Percentiles rank a stretch among this genome's conserved stretches.
Evolutionary conservation across 177 flowering plant genomes (phyloP).

Genomic region (Vitis hybrid): DNA sequence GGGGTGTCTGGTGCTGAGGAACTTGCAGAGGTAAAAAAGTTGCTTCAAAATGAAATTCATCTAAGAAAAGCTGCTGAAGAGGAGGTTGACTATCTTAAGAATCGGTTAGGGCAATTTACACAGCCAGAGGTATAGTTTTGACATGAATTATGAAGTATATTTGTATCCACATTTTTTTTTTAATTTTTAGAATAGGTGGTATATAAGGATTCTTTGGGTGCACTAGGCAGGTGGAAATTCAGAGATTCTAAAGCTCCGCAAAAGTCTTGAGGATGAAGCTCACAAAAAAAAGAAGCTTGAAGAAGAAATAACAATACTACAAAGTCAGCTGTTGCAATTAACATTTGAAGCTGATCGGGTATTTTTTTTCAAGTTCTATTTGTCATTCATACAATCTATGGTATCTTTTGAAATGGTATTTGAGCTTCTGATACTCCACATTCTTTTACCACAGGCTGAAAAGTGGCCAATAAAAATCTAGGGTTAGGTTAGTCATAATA

Average conservation of each 20-base stretch:
- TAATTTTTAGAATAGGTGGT: background rate
- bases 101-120: constrained; percentile 48
- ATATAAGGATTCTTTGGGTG: constrained; percentile 16
- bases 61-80: constrained; percentile 77
- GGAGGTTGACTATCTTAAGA: constrained; percentile 58
- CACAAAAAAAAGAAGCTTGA: constrained; percentile 76
- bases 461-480: background rate
- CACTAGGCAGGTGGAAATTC: constrained; percentile 63
- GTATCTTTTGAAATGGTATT: background rate
- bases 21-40: constrained; percentile 50
- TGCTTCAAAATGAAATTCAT: constrained; percentile 67
- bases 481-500: background rate
- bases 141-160: background rate
- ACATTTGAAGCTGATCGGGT: constrained; percentile 96
- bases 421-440: background rate
- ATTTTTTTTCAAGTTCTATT: constrained; percentile 3
- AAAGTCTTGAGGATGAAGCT: constrained; percentile 72
- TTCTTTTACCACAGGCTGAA: background rate
- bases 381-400: background rate
- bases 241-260: constrained; percentile 62
- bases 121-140: constrained; percentile 57
- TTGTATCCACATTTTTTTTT: constrained; percentile 1
- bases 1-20: constrained; percentile 39
- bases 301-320: constrained; percentile 74
- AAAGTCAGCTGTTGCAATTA: constrained; percentile 77